Percentiles rank a stretch among this genome's conserved stretches.
Conservation (phyloP, 2,329 filamentous ascomycete genomes). For the Dactylellina haptotyla region DNA sequence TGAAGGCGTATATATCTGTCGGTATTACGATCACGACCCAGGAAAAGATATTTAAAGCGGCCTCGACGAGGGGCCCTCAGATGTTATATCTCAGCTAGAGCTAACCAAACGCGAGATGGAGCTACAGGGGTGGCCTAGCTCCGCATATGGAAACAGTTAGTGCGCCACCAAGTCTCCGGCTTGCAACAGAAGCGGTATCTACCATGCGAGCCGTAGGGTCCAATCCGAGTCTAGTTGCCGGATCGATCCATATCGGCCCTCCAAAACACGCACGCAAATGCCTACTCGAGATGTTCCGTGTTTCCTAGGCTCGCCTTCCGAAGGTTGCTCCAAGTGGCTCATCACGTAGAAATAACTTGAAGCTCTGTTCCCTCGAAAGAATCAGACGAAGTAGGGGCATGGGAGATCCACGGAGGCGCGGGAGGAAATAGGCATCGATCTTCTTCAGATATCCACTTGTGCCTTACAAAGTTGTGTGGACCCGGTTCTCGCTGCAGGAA, state of each 20-base stretch:
- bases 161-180: conserved; percentile 21
- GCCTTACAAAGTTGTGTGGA: neutral
- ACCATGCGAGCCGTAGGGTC: conserved; percentile 40
- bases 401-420: neutral
- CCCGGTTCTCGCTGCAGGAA: too few relatives aligned
- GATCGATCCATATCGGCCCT: neutral
- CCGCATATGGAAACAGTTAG: conserved; percentile 15
- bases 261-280: neutral
- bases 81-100: conserved; percentile 11
- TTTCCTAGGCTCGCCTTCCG: neutral
- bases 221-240: conserved; percentile 39
- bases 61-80: neutral
- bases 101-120: conserved; percentile 6
- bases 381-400: neutral
- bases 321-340: neutral
- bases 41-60: conserved; percentile 1
- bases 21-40: neutral
- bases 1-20: neutral
- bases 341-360: neutral
- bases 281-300: neutral
- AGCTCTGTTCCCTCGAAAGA: neutral
- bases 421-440: neutral
- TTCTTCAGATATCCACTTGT: neutral
- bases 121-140: conserved; percentile 22
- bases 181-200: conserved; percentile 41